Conservation (phyloP, 441 rosid species). For the Arabidopsis hybrid region DNA sequence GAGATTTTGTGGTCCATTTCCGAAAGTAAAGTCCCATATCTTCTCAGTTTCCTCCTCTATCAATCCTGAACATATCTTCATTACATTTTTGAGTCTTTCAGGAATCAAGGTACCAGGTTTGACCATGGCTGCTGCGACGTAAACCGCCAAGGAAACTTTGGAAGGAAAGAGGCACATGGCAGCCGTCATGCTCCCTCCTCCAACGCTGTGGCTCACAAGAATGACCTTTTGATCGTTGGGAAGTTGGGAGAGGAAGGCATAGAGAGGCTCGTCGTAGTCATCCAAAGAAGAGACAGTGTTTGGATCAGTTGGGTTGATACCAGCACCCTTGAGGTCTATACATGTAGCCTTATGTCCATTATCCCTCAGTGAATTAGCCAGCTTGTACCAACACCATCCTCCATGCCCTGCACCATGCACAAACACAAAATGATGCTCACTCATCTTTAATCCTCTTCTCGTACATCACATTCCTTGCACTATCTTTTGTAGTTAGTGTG, state of each 20-base stretch:
- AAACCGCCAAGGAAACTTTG: slow-evolving; percentile 56
- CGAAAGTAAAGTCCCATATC: slow-evolving; percentile 43
- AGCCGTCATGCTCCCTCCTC: slow-evolving; percentile 59
- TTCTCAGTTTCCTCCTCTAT: slow-evolving; percentile 33
- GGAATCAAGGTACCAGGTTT: slow-evolving; percentile 44
- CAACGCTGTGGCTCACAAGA: slow-evolving; percentile 69
- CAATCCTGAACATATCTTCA: slow-evolving; percentile 34
- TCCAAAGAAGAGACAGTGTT: slow-evolving; percentile 45
- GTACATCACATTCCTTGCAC: not conserved
- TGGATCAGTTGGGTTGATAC: slow-evolving; percentile 50
- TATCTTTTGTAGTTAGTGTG: slow-evolving; percentile 25
- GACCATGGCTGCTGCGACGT: slow-evolving; percentile 60
- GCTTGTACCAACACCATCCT: slow-evolving; percentile 66
- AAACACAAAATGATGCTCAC: slow-evolving; percentile 46
- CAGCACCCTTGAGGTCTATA: slow-evolving; percentile 52
- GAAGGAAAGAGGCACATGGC: slow-evolving; percentile 50
- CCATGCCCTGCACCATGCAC: slow-evolving; percentile 48
- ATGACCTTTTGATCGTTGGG: slow-evolving; percentile 53
- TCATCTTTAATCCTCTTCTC: slow-evolving; percentile 31
- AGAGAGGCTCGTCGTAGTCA: slow-evolving; percentile 51
- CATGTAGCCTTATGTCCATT: slow-evolving; percentile 49
- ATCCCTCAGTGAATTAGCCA: slow-evolving; percentile 44
- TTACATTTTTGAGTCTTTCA: slow-evolving; percentile 26
- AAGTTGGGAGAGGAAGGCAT: slow-evolving; percentile 47
- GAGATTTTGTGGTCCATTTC: slow-evolving; percentile 50